Evolutionary conservation across 2,329 filamentous ascomycete genomes (phyloP), one percentile per base, ranked within the genome.

Genomic region (Paraphaeosphaeria minitans): DNA sequence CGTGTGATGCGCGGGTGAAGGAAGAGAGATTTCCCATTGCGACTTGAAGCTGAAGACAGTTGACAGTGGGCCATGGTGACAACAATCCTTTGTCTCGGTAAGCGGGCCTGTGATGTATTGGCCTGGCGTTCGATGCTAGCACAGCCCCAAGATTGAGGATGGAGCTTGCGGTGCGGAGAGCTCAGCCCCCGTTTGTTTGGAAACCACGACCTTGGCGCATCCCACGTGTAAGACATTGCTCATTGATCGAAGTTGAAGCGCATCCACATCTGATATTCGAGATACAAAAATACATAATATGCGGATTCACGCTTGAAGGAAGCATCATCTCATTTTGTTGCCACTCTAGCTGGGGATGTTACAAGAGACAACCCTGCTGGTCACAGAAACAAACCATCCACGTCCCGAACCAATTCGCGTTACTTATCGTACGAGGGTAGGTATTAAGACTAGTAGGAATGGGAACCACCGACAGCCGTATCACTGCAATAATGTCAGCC

Each of bases 101-200:
- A 53, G 37, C 50, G 37, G 39, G 43, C n/a, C 24, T 21, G 31
- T 24, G 24, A 53, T 53, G 37, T 42, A 31, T 42, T 43, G 37
- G 24, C 50, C 37, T 31, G 37, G 37, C 35, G 50, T 31, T 19
- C 24, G 24, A 27, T 42, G 37, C 24, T 43, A 53, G 37, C 50
- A 53, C 37, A 53, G 50, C 50, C 50, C 50, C 50, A 53, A 31
- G 21, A 33, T 41, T 19, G 29, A 24, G 33, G 19, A 27, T 39
- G 22, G 16, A 24, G 24, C 16, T 37, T 21, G 13, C n/a, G 14
- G 35, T 51, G 29, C 27, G 37, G 31, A 21, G 47, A 52, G 24
- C 50, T 53, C 35, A 53, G 50, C 50, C 50, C 43, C 50, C 50
- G 50, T 37, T 33, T 42, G 5, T 41, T 31, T 22, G 24, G 37